Percentiles rank a stretch among this genome's conserved stretches.
These are phyloP conservation scores for Rosa lucieae DNA, from an alignment of 306 rosid species.

Conservation along the genomic window DNA sequence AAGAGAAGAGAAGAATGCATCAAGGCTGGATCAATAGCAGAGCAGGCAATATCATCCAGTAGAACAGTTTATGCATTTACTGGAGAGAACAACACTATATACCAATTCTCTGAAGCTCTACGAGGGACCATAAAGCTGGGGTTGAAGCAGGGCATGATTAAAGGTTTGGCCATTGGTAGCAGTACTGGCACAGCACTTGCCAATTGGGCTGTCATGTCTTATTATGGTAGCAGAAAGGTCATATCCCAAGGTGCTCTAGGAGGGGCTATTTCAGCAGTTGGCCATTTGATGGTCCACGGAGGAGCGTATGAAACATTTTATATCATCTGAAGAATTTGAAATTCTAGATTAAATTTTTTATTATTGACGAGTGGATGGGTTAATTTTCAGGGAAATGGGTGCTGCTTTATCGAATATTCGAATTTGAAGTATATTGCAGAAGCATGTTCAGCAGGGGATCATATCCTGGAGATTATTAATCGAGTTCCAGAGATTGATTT, in stretches of 20 bases:
- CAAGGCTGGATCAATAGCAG: constrained; percentile 19
- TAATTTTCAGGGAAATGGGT: constrained; percentile 21
- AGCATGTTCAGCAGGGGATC: constrained; percentile 12
- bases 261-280: constrained; percentile 24
- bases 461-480: constrained; percentile 8
- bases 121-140: constrained; percentile 12
- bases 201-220: background rate
- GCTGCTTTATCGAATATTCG: constrained; percentile 14
- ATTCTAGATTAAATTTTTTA: background rate
- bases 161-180: constrained; percentile 25
- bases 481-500: constrained; percentile 20
- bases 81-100: constrained; percentile 14
- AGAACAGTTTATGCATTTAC: constrained; percentile 20
- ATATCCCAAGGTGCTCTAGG: constrained; percentile 11
- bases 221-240: constrained; percentile 17
- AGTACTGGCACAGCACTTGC: background rate
- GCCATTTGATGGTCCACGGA: background rate
- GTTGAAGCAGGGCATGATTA: constrained; percentile 19
- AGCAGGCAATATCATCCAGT: constrained; percentile 23
- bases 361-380: background rate
- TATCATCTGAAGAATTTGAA: background rate
- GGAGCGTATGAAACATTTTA: constrained; percentile 11
- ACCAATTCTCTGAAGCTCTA: constrained; percentile 9
- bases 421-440: constrained; percentile 18
- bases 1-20: constrained; percentile 15